These are phyloP conservation scores for Cryptosporidium felis DNA, from an alignment of 169 alveolate species.

Conservation along the genomic window DNA sequence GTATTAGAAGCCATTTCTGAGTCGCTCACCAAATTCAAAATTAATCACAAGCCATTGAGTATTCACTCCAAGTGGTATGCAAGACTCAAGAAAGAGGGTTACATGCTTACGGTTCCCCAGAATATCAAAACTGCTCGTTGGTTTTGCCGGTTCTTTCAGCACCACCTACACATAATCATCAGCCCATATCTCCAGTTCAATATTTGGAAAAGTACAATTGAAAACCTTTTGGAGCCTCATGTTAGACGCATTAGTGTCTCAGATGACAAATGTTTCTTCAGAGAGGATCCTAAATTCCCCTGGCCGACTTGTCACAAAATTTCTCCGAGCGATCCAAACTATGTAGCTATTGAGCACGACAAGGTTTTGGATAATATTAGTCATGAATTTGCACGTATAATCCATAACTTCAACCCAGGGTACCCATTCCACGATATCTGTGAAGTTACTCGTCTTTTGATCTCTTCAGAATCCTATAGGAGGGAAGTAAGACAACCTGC, in stretches of 20 bases:
- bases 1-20: constrained; percentile 52
- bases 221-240: constrained; percentile 34
- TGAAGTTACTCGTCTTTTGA: constrained; percentile 12
- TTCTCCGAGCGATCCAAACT: constrained; percentile 5
- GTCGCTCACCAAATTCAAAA: background rate
- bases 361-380: constrained; percentile 38
- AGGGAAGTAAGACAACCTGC: constrained; percentile 26
- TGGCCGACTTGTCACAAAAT: constrained; percentile 57
- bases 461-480: constrained; percentile 7
- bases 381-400: constrained; percentile 48
- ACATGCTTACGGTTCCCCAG: constrained; percentile 27
- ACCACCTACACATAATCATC: constrained; percentile 34
- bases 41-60: constrained; percentile 23
- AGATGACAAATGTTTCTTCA: constrained; percentile 28
- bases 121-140: constrained; percentile 52
- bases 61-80: constrained; percentile 55
- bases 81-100: constrained; percentile 47
- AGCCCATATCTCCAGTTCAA: constrained; percentile 39
- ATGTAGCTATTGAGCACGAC: constrained; percentile 10
- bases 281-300: constrained; percentile 65
- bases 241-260: constrained; percentile 18
- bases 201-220: constrained; percentile 23
- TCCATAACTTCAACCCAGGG: constrained; percentile 50
- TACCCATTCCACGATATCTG: constrained; percentile 62
- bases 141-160: constrained; percentile 69